Conservation (phyloP, 2,329 filamentous ascomycete species). For the Xylaria sp. region DNA sequence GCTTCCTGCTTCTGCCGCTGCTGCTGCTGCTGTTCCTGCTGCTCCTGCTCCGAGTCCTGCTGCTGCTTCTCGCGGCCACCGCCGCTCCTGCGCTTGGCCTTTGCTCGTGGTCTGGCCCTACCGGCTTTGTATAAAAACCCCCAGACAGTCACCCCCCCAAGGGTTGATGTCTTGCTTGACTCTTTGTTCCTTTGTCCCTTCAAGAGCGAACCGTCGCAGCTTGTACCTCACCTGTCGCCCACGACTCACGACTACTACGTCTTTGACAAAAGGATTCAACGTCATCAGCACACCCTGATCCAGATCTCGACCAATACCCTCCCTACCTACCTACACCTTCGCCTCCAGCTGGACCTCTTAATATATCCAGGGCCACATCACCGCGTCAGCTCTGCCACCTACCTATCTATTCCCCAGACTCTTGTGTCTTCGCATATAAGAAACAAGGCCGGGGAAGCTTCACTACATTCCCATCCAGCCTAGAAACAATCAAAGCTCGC, state of each 20-base stretch:
- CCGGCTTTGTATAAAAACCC: constrained; percentile 11
- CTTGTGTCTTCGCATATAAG: neutral
- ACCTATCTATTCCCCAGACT: too few relatives aligned
- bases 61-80: neutral
- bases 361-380: neutral
- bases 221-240: constrained; percentile 1
- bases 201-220: constrained; percentile 12
- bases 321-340: constrained; percentile 1
- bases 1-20: too few relatives aligned
- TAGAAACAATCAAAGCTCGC: neutral
- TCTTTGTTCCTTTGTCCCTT: constrained; percentile 15
- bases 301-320: neutral
- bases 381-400: neutral
- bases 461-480: too few relatives aligned
- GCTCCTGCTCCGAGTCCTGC: too few relatives aligned
- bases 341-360: neutral
- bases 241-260: neutral
- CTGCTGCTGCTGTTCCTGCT: too few relatives aligned
- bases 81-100: neutral
- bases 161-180: neutral
- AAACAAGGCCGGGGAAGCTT: neutral
- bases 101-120: neutral
- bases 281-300: constrained; percentile 5
- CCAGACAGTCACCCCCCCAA: constrained; percentile 1
- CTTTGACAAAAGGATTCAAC: constrained; percentile 1